These are phyloP conservation scores for Phytophthora tentaculata DNA, from an alignment of 352 stramenopile genomes.

Conservation along the genomic window DNA sequence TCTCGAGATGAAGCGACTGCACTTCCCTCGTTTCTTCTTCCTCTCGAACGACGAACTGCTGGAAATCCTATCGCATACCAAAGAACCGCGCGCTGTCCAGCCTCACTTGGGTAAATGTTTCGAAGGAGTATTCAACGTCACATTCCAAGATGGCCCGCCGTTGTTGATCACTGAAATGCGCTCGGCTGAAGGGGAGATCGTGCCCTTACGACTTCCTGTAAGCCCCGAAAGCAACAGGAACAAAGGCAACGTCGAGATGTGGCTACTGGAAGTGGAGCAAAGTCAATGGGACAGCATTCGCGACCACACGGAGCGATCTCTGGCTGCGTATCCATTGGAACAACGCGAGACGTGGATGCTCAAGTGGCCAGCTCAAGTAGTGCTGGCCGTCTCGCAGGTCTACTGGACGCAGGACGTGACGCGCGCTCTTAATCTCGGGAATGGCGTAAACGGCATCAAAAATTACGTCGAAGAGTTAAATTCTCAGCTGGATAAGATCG, in stretches of 20 bases:
- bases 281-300: constrained; percentile 93
- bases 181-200: constrained; percentile 91
- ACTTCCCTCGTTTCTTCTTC: constrained; percentile 96
- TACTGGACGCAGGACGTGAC: constrained; percentile 96
- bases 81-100: constrained; percentile 93
- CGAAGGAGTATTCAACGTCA: constrained; percentile 92
- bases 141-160: constrained; percentile 82
- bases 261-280: constrained; percentile 92
- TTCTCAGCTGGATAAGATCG: constrained; percentile 87
- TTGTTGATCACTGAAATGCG: constrained; percentile 95
- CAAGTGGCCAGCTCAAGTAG: constrained; percentile 94
- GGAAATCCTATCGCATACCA: constrained; percentile 94
- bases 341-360: constrained; percentile 91
- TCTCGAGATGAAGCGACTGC: constrained; percentile 93
- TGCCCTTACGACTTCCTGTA: constrained; percentile 83
- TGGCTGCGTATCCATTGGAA: constrained; percentile 85
- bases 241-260: constrained; percentile 96
- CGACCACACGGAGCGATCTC: constrained; percentile 89
- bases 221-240: constrained; percentile 92
- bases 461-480: constrained; percentile 88
- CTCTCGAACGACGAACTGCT: constrained; percentile 94
- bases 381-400: constrained; percentile 92
- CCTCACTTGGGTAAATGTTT: constrained; percentile 92
- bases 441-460: constrained; percentile 67
- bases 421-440: constrained; percentile 64